A percentile compares a stretch with the other conserved stretches of the same genome.
Conservation (phyloP, 2,329 filamentous ascomycete genomes). For the Polytolypa hystricis region DNA sequence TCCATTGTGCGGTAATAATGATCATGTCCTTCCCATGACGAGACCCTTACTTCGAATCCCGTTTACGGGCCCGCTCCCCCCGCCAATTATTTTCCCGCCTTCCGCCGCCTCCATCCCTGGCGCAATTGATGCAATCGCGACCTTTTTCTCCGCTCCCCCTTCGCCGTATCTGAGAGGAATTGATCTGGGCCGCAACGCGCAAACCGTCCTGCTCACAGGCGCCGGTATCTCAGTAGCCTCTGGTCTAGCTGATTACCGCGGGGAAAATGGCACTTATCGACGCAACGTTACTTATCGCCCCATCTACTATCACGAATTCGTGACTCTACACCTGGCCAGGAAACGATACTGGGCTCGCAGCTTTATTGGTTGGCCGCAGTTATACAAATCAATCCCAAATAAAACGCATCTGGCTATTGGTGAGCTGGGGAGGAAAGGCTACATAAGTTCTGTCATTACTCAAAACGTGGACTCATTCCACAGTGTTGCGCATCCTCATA, state of each 20-base stretch:
- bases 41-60: conserved; percentile 77
- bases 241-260: conserved; percentile 85
- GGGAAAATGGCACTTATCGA: conserved; percentile 80
- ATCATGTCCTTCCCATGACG: conserved; percentile 45
- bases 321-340: conserved; percentile 66
- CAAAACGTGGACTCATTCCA: conserved; percentile 98
- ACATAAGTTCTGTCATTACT: conserved; percentile 69
- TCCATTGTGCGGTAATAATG: too few species aligned
- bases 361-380: conserved; percentile 81
- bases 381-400: conserved; percentile 72
- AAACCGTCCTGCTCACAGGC: conserved; percentile 61
- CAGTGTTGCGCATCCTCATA: conserved; percentile 57
- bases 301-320: conserved; percentile 88
- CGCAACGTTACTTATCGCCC: conserved; percentile 83
- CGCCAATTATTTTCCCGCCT: conserved; percentile 62
- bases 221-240: conserved; percentile 90
- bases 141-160: conserved; percentile 59
- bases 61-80: conserved; percentile 71
- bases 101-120: conserved; percentile 59
- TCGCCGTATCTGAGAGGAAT: conserved; percentile 37
- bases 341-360: conserved; percentile 94
- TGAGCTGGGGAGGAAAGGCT: conserved; percentile 58
- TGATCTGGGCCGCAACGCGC: conserved; percentile 36
- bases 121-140: conserved; percentile 63
- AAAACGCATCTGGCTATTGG: conserved; percentile 65